phyloP scores from a whole-genome alignment of 257 asterid genomes.

The Solanum arcanum region DNA sequence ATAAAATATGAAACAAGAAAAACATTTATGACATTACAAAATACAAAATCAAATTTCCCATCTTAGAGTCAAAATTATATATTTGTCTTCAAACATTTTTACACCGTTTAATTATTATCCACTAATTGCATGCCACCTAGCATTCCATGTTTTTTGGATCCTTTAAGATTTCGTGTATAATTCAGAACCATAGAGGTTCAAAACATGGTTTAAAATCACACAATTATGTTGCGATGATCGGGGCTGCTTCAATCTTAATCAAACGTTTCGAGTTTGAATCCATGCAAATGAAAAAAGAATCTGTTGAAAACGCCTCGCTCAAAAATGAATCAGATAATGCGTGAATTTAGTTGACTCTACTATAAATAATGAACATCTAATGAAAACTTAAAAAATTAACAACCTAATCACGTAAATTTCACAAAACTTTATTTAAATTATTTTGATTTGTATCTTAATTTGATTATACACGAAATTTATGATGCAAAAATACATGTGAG shows the following conservation, averaged over 20 bases:
- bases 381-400: not conserved
- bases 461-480: not conserved
- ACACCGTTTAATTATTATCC: not conserved
- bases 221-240: not conserved
- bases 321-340: not conserved
- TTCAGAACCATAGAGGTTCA: not conserved
- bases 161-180: not conserved
- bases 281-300: accelerated
- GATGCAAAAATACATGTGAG: not conserved
- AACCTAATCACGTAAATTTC: not conserved
- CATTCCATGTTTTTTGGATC: not conserved
- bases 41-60: not conserved
- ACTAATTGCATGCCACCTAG: not conserved
- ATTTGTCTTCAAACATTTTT: not conserved
- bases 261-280: accelerated
- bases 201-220: not conserved
- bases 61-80: not conserved
- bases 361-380: accelerated
- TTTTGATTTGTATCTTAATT: not conserved
- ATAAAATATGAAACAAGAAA: not conserved
- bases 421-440: accelerated
- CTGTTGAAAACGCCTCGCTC: accelerated
- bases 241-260: accelerated
- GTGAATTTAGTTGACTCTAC: not conserved
- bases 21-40: not conserved